Percentiles rank a stretch among this genome's conserved stretches.
These are phyloP conservation scores for Metschnikowia dekortorum DNA, from an alignment of 805 yeast genomes.

Conservation along the genomic window DNA sequence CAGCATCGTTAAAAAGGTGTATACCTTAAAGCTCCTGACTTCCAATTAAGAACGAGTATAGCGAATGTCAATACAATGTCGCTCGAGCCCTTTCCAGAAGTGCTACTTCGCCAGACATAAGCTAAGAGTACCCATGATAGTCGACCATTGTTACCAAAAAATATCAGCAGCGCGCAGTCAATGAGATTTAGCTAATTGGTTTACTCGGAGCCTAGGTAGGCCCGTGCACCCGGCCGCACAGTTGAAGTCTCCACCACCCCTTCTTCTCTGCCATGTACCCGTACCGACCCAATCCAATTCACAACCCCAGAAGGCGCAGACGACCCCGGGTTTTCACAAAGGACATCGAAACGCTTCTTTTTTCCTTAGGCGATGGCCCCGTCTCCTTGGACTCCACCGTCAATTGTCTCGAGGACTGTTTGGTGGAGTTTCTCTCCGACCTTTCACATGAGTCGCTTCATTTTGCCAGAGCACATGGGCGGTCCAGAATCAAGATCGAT, in stretches of 20 bases:
- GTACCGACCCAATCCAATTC: conserved; percentile 7
- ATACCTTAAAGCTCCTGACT: no score
- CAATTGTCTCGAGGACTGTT: conserved; percentile 35
- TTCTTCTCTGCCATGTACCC: conserved; percentile 7
- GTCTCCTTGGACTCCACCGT: conserved; percentile 36
- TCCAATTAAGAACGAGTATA: no score
- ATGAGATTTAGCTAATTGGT: no score
- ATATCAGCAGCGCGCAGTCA: no score
- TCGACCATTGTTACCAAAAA: no score
- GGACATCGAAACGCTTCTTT: conserved; percentile 39
- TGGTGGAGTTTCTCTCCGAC: conserved; percentile 35
- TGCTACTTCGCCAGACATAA: no score
- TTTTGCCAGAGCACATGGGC: conserved; percentile 35
- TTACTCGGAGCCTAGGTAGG: neutral
- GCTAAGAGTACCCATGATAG: no score
- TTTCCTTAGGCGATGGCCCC: conserved; percentile 40
- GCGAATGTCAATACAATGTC: no score
- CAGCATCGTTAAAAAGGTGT: no score
- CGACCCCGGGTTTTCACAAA: conserved; percentile 36
- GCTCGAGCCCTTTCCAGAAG: no score
- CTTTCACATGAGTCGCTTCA: conserved; percentile 28
- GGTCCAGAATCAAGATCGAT: conserved; percentile 37
- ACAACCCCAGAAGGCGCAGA: conserved; percentile 17
- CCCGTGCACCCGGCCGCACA: neutral
- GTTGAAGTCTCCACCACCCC: neutral